phyloP scores from a whole-genome alignment of 179 eudicot genomes.

The Camellia oleifera region DNA sequence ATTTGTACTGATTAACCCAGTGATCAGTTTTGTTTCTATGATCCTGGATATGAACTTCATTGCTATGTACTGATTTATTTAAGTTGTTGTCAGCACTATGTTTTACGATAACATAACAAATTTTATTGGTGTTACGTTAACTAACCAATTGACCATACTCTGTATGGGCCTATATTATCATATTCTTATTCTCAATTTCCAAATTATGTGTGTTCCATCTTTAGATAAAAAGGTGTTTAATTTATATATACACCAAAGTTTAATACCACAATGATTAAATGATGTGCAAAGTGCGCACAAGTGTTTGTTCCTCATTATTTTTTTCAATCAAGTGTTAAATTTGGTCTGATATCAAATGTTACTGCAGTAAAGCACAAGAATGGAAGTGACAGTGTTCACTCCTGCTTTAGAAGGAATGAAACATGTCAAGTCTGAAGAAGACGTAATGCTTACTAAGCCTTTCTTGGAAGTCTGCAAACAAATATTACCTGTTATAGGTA shows the following conservation, averaged over 20 bases:
- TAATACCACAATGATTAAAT: neutral
- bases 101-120: neutral
- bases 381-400: constrained; percentile 66
- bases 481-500: constrained; percentile 79
- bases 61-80: neutral
- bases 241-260: neutral
- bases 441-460: constrained; percentile 57
- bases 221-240: neutral
- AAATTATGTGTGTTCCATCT: neutral
- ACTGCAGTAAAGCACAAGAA: constrained; percentile 27
- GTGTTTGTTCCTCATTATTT: neutral
- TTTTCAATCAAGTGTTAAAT: neutral
- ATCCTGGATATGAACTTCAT: neutral
- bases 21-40: neutral
- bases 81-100: neutral
- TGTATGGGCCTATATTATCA: neutral
- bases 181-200: constrained; percentile 1
- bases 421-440: constrained; percentile 65
- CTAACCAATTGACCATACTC: neutral
- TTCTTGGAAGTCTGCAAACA: constrained; percentile 77
- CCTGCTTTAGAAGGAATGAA: constrained; percentile 73
- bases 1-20: neutral
- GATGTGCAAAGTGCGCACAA: neutral
- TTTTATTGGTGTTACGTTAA: neutral
- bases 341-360: constrained; percentile 10